Evolutionary conservation across 2,329 filamentous ascomycete species (phyloP), one percentile per base, ranked within the genome.

Genomic region (Fusarium guadeloupense): DNA sequence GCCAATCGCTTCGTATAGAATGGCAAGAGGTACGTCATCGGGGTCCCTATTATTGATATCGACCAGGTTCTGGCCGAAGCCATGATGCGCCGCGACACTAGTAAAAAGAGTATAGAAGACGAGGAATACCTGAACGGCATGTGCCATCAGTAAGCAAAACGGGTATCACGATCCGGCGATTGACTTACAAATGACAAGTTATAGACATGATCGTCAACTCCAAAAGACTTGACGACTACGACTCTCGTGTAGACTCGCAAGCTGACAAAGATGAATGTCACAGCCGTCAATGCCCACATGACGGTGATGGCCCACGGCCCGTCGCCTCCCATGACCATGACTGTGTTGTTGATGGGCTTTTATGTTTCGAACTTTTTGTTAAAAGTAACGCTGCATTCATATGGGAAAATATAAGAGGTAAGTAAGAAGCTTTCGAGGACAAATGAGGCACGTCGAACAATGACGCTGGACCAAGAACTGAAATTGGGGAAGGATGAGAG

Each of bases 161-260:
- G 6, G 9, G 7, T 4, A 9, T 2, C 2, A 0, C 3, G 12
- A 6, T n/a, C 12, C n/a, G n/a, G n/a, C 12, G 34, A 20, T 4
- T 4, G 3, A 48, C 63, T 34, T 10, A 69, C 63, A 38, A 64
- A 65, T 2, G 62, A 55, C 17, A 66, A 5, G 3, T 59, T 64
- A 62, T 77, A 76, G 10, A 75, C 71, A 23, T 74, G 71, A 38
- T 77, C 70, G 30, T 78, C 76, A 2, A 74, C 34, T 3, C 75
- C 76, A 14, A 71, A 71, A 0, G 66, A 66, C 2, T 64, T 62
- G 10, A 78, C 60, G 8, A 74, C 48, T 17, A 66, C 51, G 3
- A 72, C 16, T 33, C 77, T 72, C 1, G 76, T 78, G 46, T 78
- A 79, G 1, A 74, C 63, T 4, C 75, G 74, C 1, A 77, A 68